Conservation (phyloP, 2,329 filamentous ascomycete species). For the Fusarium sp. region DNA sequence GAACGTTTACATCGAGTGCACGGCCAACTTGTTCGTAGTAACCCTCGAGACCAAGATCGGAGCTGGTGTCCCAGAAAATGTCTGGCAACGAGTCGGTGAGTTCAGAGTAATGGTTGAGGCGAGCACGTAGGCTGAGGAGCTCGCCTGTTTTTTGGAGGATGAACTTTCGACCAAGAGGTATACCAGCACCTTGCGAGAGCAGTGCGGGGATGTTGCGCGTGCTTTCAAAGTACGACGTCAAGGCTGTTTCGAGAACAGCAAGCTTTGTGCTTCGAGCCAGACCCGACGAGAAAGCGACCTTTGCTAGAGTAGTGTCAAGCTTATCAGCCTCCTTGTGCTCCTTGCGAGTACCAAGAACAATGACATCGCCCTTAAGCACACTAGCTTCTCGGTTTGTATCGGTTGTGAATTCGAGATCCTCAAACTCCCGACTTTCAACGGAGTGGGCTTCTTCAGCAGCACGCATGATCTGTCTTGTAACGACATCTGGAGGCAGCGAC, state of each 20-base stretch:
- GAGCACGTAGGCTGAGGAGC: slow-evolving; percentile 85
- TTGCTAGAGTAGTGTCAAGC: slow-evolving; percentile 77
- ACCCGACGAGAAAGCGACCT: slow-evolving; percentile 96
- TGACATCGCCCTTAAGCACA: slow-evolving; percentile 84
- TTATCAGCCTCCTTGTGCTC: slow-evolving; percentile 56
- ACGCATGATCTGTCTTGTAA: slow-evolving; percentile 76
- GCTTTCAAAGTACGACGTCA: slow-evolving; percentile 86
- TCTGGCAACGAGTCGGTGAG: slow-evolving; percentile 94
- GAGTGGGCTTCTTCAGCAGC: slow-evolving; percentile 81
- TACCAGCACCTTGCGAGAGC: slow-evolving; percentile 69
- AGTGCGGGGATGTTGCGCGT: slow-evolving; percentile 84
- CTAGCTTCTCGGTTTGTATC: slow-evolving; percentile 78
- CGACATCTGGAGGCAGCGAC: slow-evolving; percentile 81
- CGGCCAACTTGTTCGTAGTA: slow-evolving; percentile 96
- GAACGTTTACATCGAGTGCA: slow-evolving; percentile 88
- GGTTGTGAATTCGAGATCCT: slow-evolving; percentile 87
- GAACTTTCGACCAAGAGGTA: slow-evolving; percentile 68
- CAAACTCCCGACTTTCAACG: slow-evolving; percentile 76
- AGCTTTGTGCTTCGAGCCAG: slow-evolving; percentile 93
- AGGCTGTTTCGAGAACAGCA: slow-evolving; percentile 84
- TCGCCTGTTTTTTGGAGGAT: slow-evolving; percentile 95
- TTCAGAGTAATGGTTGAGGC: slow-evolving; percentile 96
- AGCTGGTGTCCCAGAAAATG: slow-evolving; percentile 92
- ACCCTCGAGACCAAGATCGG: slow-evolving; percentile 88
- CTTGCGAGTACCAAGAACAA: slow-evolving; percentile 82